phyloP scores from a whole-genome alignment of 1,139 yeast species.

The Wickerhamomyces sp. region DNA sequence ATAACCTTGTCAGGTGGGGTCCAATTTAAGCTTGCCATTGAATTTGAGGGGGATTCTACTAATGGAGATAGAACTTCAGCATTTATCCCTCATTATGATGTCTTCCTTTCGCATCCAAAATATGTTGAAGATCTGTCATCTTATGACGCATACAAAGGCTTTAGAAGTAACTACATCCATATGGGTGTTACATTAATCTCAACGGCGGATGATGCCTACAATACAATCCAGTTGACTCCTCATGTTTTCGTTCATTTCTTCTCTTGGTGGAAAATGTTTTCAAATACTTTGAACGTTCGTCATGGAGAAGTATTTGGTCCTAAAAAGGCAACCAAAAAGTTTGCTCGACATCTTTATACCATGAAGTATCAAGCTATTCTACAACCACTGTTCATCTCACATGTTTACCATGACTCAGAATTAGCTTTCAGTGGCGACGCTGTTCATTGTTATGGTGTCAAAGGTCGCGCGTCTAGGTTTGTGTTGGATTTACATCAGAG shows the following conservation, averaged over 20 bases:
- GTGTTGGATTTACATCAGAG: conserved; percentile 81
- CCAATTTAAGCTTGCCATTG: conserved; percentile 51
- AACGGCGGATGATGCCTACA: conserved; percentile 40
- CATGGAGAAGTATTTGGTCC: conserved; percentile 63
- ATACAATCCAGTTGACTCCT: conserved; percentile 77
- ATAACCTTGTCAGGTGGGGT: conserved; percentile 60
- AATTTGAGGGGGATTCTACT: conserved; percentile 43
- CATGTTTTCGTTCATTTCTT: conserved; percentile 61
- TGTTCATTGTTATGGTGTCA: conserved; percentile 70
- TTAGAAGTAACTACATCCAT: conserved; percentile 75
- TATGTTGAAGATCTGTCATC: conserved; percentile 38
- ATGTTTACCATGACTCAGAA: conserved; percentile 59
- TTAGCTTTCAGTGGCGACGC: conserved; percentile 39
- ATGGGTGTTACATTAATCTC: conserved; percentile 70
- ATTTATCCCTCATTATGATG: conserved; percentile 67
- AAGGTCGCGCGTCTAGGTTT: conserved; percentile 63
- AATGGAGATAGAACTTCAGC: conserved; percentile 42
- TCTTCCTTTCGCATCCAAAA: conserved; percentile 60
- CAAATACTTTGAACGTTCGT: conserved; percentile 71
- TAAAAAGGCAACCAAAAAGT: conserved; percentile 43
- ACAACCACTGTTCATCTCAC: conserved; percentile 70
- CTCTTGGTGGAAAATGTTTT: conserved; percentile 79
- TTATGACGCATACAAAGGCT: conserved; percentile 76
- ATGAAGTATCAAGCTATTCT: conserved; percentile 74
- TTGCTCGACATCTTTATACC: conserved; percentile 75